Percentiles rank a stretch among this genome's conserved stretches.
Conservation (phyloP, 2,329 filamentous ascomycete species). For the Neurospora sp. region DNA sequence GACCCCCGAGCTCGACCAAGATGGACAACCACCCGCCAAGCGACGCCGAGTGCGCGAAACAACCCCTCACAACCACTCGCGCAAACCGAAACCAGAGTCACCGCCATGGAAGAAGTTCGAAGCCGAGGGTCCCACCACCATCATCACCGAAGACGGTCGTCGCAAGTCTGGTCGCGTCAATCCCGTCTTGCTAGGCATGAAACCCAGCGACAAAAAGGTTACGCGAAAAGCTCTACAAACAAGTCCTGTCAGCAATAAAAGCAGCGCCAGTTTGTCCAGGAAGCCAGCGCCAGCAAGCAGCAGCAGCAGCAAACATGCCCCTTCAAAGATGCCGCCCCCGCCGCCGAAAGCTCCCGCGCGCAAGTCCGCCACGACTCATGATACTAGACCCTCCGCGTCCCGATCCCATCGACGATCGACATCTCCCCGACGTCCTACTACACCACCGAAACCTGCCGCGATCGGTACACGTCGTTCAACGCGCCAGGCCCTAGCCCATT, state of each 20-base stretch:
- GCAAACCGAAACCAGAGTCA: conserved; percentile 49
- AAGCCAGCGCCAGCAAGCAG: conserved; percentile 17
- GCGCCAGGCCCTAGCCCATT: conserved; percentile 25
- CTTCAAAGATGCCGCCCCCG: conserved; percentile 17
- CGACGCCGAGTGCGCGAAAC: conserved; percentile 50
- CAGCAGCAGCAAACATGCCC: conserved; percentile 19
- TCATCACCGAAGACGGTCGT: conserved; percentile 64
- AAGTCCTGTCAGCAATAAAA: conserved; percentile 25
- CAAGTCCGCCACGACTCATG: conserved; percentile 11
- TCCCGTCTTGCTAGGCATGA: conserved; percentile 41
- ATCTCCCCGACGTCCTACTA: conserved; percentile 28
- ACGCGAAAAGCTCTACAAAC: conserved; percentile 35
- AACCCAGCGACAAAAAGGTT: conserved; percentile 40
- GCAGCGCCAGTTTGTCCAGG: conserved; percentile 6
- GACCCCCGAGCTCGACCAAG: conserved; percentile 20
- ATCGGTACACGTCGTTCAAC: conserved; percentile 34
- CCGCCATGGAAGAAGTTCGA: conserved; percentile 88
- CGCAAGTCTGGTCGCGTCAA: conserved; percentile 60
- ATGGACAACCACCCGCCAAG: conserved; percentile 48
- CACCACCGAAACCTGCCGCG: conserved; percentile 30
- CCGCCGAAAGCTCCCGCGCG: conserved; percentile 7
- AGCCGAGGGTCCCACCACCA: conserved; percentile 80
- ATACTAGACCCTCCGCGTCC: conserved; percentile 14
- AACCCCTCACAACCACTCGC: conserved; percentile 24
- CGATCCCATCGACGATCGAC: conserved; percentile 31